phyloP scores from a whole-genome alignment of 225 moss, liverwort and hornwort species.

The Bryum argenteum region DNA sequence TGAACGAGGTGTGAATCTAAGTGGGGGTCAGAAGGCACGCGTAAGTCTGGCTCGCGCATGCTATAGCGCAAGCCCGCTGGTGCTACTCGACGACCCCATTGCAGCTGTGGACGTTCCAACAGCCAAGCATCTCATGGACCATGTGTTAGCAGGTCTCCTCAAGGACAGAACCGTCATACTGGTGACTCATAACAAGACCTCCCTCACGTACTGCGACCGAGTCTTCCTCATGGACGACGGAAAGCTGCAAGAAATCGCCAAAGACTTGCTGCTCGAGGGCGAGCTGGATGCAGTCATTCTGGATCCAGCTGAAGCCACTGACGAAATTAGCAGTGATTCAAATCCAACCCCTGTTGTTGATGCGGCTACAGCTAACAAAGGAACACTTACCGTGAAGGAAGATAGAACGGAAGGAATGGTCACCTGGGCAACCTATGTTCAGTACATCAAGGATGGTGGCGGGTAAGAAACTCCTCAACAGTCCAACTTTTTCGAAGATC shows the following conservation, averaged over 20 bases:
- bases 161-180: conserved; percentile 72
- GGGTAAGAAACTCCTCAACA: conserved; percentile 19
- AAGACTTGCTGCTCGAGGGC: conserved; percentile 36
- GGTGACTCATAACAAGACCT: conserved; percentile 75
- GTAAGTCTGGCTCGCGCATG: conserved; percentile 85
- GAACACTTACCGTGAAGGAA: conserved; percentile 64
- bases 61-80: conserved; percentile 55
- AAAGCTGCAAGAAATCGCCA: conserved; percentile 28
- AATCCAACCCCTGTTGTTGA: not conserved
- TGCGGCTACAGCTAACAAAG: conserved; percentile 11
- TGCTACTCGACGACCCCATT: conserved; percentile 81
- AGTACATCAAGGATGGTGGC: conserved; percentile 66
- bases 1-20: conserved; percentile 83
- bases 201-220: conserved; percentile 56
- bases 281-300: conserved; percentile 22
- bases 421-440: conserved; percentile 50
- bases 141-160: conserved; percentile 59
- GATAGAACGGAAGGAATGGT: conserved; percentile 67
- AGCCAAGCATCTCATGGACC: conserved; percentile 72
- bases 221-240: conserved; percentile 62
- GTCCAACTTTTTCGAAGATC: too few relatives aligned
- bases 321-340: not conserved
- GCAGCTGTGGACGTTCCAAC: conserved; percentile 91
- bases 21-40: conserved; percentile 91
- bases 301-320: conserved; percentile 15